phyloP scores from a whole-genome alignment of 2,329 filamentous ascomycete genomes.

The Aureobasidium sp. region DNA sequence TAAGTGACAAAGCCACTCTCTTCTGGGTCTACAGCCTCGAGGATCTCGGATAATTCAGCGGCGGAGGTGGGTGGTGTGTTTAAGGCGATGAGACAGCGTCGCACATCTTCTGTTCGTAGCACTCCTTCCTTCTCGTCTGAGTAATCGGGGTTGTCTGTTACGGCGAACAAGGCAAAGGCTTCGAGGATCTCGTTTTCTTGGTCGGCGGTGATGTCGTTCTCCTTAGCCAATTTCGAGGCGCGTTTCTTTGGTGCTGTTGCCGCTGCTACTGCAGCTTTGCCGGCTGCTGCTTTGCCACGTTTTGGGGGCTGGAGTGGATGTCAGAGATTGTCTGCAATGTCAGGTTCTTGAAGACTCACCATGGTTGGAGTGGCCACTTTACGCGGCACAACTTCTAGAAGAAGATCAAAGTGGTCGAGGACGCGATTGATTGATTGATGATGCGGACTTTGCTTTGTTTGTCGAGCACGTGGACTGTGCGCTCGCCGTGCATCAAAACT shows the following conservation, averaged over 20 bases:
- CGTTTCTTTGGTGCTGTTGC: constrained; percentile 39
- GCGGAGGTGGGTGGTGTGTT: constrained; percentile 59
- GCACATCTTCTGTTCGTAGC: constrained; percentile 35
- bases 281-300: constrained; percentile 1
- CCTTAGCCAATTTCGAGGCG: constrained; percentile 82
- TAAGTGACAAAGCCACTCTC: constrained; percentile 70
- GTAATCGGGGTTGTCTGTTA: constrained; percentile 30
- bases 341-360: not conserved
- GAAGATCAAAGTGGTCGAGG: not conserved
- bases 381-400: not conserved
- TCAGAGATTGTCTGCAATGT: not conserved
- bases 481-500: not conserved
- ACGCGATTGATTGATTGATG: not conserved
- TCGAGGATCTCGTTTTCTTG: constrained; percentile 89
- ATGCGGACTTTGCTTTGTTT: constrained; percentile 7
- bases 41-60: constrained; percentile 65
- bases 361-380: not conserved
- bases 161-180: constrained; percentile 71
- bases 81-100: constrained; percentile 54
- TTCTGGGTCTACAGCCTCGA: constrained; percentile 76
- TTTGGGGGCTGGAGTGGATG: constrained; percentile 13
- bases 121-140: constrained; percentile 56
- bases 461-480: constrained; percentile 1
- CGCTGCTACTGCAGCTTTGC: constrained; percentile 17
- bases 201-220: constrained; percentile 73